Evolutionary conservation across 352 stramenopile genomes (phyloP), one percentile per base, ranked within the genome.

Genomic region (Pythium chondricola): DNA sequence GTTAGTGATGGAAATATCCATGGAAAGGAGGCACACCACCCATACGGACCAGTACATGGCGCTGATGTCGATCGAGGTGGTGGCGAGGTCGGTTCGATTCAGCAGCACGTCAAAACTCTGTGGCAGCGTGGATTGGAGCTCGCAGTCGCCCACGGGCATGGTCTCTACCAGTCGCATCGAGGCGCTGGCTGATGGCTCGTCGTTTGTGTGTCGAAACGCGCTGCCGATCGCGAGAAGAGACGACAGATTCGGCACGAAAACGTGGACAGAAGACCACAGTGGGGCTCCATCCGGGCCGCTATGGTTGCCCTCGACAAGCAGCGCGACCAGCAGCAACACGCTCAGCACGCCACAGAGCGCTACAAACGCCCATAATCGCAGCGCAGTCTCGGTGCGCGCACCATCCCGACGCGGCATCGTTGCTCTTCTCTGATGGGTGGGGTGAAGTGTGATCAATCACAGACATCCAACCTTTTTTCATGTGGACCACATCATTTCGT

Each of bases 41-140:
- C n/a, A 18, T 4, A 48, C 51, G 43, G 43, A 60, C 52, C 79
- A 93, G 64, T 93, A 93, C 82, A 89, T 93, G 51, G 78, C 82
- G 25, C 72, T 88, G 16, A 93, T 65, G 43, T 91, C 72, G 41
- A 93, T 82, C 7, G 67, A 71, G 41, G 20, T 43, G 3, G 55
- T 71, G 9, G 78, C 79, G 4, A 49, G 41, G 3, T 65, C 35
- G 0, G 86, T 72, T 43, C 65, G 74, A 4, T 50, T 49, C 17
- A 67, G 62, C 27, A 91, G 64, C 25, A 49, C 55, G 21, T 79
- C 68, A 21, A 76, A 76, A 0, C 79, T 93, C 51, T 63, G 51
- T 32, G 49, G 56, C 8, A 66, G 52, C 10, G 37, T 30, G 1
- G 72, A 77, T 2, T 58, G 36, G 16, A 87, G 54, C 11, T 44